These are phyloP conservation scores for Candolleomyces efflorescens DNA, from an alignment of 768 basidiomycete species.

Conservation along the genomic window DNA sequence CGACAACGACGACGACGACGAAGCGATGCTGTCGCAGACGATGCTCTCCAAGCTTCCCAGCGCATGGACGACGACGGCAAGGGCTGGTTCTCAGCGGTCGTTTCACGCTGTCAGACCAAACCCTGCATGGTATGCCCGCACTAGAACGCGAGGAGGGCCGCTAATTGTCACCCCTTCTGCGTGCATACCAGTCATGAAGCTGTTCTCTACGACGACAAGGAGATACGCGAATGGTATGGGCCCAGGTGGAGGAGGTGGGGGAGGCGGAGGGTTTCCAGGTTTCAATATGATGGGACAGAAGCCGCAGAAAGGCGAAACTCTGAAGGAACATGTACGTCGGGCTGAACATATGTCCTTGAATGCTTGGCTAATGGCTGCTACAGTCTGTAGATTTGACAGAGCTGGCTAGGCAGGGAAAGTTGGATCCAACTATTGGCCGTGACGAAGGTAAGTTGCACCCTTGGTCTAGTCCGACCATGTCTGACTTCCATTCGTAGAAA, in stretches of 20 bases:
- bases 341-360: not conserved
- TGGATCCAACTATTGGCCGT: slow-evolving; percentile 88
- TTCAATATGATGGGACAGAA: slow-evolving; percentile 51
- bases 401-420: slow-evolving; percentile 76
- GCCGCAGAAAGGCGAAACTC: slow-evolving; percentile 75
- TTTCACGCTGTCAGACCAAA: not conserved
- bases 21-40: not conserved
- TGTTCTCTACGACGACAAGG: slow-evolving; percentile 14
- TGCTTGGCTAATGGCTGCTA: not conserved
- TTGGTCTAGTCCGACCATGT: not conserved
- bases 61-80: not conserved
- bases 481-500: slow-evolving; percentile 43
- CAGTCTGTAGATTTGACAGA: slow-evolving; percentile 85
- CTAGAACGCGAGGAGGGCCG: slow-evolving; percentile 18
- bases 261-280: slow-evolving; percentile 57
- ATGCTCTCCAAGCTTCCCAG: not conserved
- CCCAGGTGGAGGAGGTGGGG: slow-evolving; percentile 38
- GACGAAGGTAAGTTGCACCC: slow-evolving; percentile 58
- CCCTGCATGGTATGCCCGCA: slow-evolving; percentile 16
- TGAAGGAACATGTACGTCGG: slow-evolving; percentile 66
- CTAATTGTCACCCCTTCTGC: slow-evolving; percentile 23
- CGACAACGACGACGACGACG: no score
- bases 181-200: slow-evolving; percentile 9
- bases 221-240: slow-evolving; percentile 43
- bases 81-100: not conserved